Conservation (phyloP, 768 basidiomycete species). For the Panellus pusillus region DNA sequence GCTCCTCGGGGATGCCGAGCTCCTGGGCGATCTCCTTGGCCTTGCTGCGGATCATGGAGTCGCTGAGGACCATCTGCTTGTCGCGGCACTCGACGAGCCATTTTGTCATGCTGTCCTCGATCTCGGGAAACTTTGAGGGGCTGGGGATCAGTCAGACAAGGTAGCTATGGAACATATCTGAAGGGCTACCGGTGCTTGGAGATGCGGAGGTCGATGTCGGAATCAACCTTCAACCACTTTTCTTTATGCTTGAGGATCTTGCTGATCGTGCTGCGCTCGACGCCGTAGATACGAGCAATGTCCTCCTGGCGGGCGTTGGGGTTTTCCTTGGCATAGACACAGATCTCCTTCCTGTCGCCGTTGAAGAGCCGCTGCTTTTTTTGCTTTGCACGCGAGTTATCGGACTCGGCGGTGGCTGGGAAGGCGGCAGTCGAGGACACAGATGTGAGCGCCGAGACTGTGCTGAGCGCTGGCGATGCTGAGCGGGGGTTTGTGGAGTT, state of each 20-base stretch:
- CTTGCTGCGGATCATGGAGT: slow-evolving; percentile 60
- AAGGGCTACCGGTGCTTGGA: slow-evolving; percentile 66
- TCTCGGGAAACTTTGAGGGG: slow-evolving; percentile 77
- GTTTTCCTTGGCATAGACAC: slow-evolving; percentile 60
- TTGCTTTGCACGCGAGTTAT: slow-evolving; percentile 45
- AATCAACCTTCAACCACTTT: slow-evolving; percentile 74
- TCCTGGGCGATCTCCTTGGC: slow-evolving; percentile 65
- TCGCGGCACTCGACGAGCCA: slow-evolving; percentile 61
- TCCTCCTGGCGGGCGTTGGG: slow-evolving; percentile 80
- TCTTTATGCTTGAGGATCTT: slow-evolving; percentile 86
- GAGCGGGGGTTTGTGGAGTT: slow-evolving; percentile 44
- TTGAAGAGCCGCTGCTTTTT: slow-evolving; percentile 76
- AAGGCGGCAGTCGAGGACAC: slow-evolving; percentile 39
- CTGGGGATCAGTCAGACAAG: slow-evolving; percentile 36
- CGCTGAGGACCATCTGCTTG: slow-evolving; percentile 52
- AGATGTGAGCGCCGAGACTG: slow-evolving; percentile 52
- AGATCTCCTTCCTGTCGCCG: slow-evolving; percentile 74
- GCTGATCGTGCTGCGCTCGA: slow-evolving; percentile 92
- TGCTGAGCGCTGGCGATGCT: slow-evolving; percentile 64
- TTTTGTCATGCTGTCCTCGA: slow-evolving; percentile 63
- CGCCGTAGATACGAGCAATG: slow-evolving; percentile 71
- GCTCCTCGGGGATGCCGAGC: slow-evolving; percentile 60
- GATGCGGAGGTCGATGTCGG: slow-evolving; percentile 55
- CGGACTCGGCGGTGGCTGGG: slow-evolving; percentile 26
- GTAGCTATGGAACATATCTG: not conserved